These are phyloP conservation scores for Zopfia rhizophila DNA, from an alignment of 2,329 filamentous ascomycete species.

Conservation along the genomic window DNA sequence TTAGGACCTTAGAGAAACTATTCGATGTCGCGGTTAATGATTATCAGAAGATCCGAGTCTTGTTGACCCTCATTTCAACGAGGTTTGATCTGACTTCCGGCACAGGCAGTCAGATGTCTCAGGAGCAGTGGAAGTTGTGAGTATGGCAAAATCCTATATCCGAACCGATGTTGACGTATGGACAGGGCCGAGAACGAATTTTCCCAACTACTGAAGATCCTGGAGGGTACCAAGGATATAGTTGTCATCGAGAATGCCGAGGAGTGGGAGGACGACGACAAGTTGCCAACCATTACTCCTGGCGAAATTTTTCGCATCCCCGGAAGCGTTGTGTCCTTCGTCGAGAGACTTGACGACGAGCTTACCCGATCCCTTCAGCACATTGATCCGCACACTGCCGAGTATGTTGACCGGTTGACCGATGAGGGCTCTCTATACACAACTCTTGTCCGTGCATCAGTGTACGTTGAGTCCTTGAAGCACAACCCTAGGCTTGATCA, in stretches of 20 bases:
- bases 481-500: constrained; percentile 76
- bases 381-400: constrained; percentile 97
- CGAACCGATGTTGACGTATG: constrained; percentile 9
- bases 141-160: constrained; percentile 27
- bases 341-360: constrained; percentile 96
- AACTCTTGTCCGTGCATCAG: constrained; percentile 85
- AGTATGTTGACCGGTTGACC: constrained; percentile 94
- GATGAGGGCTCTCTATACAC: constrained; percentile 93
- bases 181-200: constrained; percentile 82
- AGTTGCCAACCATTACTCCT: constrained; percentile 77
- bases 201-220: constrained; percentile 76
- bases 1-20: constrained; percentile 96
- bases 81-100: constrained; percentile 92
- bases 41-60: constrained; percentile 93
- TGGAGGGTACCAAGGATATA: constrained; percentile 82
- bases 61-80: constrained; percentile 90
- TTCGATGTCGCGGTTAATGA: constrained; percentile 87
- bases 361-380: constrained; percentile 95
- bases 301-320: constrained; percentile 90
- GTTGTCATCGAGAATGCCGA: constrained; percentile 91
- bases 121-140: constrained; percentile 93
- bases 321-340: constrained; percentile 92
- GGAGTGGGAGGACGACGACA: constrained; percentile 99
- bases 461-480: constrained; percentile 87
- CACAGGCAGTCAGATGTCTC: constrained; percentile 82